phyloP scores from a whole-genome alignment of 2,329 filamentous ascomycete species.

The Sporothrix brunneoviolacea region DNA sequence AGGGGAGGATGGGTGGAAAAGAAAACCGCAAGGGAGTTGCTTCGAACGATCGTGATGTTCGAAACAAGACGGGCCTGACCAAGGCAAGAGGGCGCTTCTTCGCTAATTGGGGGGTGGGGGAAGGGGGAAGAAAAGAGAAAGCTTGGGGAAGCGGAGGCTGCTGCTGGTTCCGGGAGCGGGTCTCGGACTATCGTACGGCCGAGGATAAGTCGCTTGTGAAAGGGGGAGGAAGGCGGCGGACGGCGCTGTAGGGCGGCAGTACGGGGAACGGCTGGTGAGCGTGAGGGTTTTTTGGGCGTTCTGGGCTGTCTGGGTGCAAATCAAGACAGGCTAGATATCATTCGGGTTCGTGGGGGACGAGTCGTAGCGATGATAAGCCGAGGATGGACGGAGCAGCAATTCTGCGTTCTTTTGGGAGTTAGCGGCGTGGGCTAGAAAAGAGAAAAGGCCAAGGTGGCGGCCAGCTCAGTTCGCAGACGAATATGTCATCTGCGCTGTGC shows the following conservation, averaged over 20 bases:
- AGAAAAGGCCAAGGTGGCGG: too few species aligned
- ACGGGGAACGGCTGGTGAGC: conserved; percentile 3
- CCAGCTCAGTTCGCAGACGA: too few species aligned
- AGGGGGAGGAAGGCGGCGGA: neutral
- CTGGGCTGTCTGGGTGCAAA: neutral
- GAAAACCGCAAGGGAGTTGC: neutral
- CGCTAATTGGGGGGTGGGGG: conserved; percentile 37
- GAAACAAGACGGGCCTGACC: conserved; percentile 72
- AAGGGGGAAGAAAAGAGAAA: conserved; percentile 14
- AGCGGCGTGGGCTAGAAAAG: neutral
- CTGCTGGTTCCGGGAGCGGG: conserved; percentile 4
- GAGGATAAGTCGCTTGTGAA: conserved; percentile 7
- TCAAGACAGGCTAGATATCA: neutral
- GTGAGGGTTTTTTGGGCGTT: neutral
- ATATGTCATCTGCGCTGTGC: too few species aligned
- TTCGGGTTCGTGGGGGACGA: neutral
- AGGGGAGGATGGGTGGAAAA: neutral
- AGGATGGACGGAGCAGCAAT: neutral
- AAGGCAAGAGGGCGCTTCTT: conserved; percentile 92
- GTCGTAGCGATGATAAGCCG: conserved; percentile 10
- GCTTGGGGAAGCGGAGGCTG: conserved; percentile 13
- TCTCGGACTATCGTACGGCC: conserved; percentile 15
- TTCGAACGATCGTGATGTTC: conserved; percentile 12
- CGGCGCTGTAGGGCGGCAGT: neutral
- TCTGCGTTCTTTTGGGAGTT: too few species aligned